Conservation (phyloP, 495 filamentous ascomycete species). For the Pseudoneurospora amorphoporcata region DNA sequence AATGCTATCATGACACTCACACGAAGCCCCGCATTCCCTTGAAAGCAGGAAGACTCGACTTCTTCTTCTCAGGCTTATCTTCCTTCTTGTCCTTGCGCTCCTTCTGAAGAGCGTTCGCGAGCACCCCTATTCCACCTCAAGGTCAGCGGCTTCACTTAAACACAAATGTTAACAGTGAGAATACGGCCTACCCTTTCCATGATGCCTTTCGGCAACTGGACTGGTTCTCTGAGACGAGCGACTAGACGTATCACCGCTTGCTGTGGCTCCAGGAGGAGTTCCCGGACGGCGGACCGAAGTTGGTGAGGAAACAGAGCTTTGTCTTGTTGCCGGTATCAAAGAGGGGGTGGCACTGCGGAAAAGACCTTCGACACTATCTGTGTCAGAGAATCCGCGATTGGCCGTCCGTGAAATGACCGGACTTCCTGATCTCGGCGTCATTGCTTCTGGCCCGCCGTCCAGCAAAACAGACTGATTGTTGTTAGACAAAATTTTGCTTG, state of each 20-base stretch:
- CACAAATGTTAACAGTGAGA: slow-evolving; percentile 4
- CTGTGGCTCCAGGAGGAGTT: slow-evolving; percentile 18
- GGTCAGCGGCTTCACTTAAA: slow-evolving; percentile 19
- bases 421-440: slow-evolving; percentile 1
- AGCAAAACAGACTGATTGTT: background rate
- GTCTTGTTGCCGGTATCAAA: slow-evolving; percentile 14
- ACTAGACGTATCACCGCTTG: background rate
- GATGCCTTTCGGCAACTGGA: slow-evolving; percentile 34
- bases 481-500: background rate
- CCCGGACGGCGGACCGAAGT: slow-evolving; percentile 12
- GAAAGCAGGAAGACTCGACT: slow-evolving; percentile 29
- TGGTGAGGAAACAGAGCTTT: background rate
- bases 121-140: slow-evolving; percentile 30
- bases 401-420: slow-evolving; percentile 3
- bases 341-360: slow-evolving; percentile 27
- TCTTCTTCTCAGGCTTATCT: slow-evolving; percentile 40
- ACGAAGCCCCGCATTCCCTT: slow-evolving; percentile 45
- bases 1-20: background rate
- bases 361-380: slow-evolving; percentile 22
- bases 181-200: slow-evolving; percentile 33
- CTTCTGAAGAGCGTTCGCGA: slow-evolving; percentile 46
- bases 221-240: slow-evolving; percentile 20
- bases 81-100: slow-evolving; percentile 43
- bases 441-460: slow-evolving; percentile 1
- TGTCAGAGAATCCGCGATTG: slow-evolving; percentile 25